Conservation (phyloP, 805 yeast species). For the Kuraishia floccosa region DNA sequence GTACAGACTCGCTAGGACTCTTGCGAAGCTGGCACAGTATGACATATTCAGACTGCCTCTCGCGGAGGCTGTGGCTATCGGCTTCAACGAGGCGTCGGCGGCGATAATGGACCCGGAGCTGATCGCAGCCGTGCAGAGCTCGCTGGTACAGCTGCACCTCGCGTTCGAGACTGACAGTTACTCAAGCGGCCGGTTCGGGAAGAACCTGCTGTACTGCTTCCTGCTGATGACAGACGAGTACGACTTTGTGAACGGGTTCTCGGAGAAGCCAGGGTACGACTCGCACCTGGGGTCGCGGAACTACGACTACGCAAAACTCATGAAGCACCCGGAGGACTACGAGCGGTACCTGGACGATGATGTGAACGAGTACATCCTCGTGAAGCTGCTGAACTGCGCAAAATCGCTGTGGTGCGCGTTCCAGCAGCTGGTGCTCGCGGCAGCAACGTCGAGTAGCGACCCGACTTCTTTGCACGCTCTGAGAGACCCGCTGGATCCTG, state of each 20-base stretch:
- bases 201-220: not conserved
- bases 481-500: too few relatives aligned
- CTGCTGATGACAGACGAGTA: not conserved
- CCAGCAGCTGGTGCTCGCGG: not conserved
- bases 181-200: too few relatives aligned
- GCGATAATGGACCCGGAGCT: not conserved
- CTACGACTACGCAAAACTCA: not conserved
- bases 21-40: not conserved
- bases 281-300: not conserved
- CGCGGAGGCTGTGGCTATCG: not conserved
- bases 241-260: not conserved
- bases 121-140: too few relatives aligned
- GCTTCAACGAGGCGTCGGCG: not conserved
- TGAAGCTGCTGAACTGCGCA: not conserved
- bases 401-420: not conserved
- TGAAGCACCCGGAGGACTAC: not conserved
- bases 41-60: not conserved
- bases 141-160: too few relatives aligned
- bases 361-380: not conserved
- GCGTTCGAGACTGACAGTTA: too few relatives aligned
- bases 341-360: not conserved
- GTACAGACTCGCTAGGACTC: not conserved
- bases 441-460: not conserved
- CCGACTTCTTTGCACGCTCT: too few relatives aligned
- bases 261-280: not conserved